These are phyloP conservation scores for Clavariopsis aquatica DNA, from an alignment of 495 filamentous ascomycete genomes.

Conservation along the genomic window DNA sequence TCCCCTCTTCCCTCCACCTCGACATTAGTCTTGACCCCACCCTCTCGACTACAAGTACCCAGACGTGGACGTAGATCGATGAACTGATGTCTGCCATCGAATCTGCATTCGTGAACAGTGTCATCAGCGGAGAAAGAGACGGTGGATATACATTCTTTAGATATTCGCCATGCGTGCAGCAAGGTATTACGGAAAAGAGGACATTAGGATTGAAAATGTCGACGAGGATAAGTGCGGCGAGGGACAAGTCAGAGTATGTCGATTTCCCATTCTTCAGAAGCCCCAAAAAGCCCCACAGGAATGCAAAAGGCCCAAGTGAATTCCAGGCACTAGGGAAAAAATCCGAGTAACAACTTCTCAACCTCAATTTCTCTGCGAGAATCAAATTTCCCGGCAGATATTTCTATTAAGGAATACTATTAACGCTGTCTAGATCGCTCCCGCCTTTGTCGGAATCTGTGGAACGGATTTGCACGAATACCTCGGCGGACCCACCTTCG, in stretches of 20 bases:
- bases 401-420: too few relatives aligned
- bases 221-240: constrained; percentile 43
- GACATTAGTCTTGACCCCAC: too few relatives aligned
- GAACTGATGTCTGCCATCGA: not conserved
- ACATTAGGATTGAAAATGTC: constrained; percentile 48
- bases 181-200: constrained; percentile 49
- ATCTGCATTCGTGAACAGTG: constrained; percentile 11
- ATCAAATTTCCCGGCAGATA: too few relatives aligned
- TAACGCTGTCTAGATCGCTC: constrained; percentile 12
- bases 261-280: not conserved
- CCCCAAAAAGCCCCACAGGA: not conserved
- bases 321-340: too few relatives aligned
- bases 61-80: not conserved
- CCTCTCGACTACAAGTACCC: not conserved
- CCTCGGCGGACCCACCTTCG: constrained; percentile 26
- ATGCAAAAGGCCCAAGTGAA: not conserved
- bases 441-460: constrained; percentile 36
- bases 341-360: too few relatives aligned
- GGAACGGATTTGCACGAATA: constrained; percentile 39
- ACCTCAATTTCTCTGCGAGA: not conserved
- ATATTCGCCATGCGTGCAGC: constrained; percentile 45
- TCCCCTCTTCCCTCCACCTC: not conserved
- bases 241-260: constrained; percentile 40
- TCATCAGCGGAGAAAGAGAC: constrained; percentile 11
- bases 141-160: not conserved